Evolutionary conservation across 2,329 filamentous ascomycete genomes (phyloP), one percentile per base, ranked within the genome.

Genomic region (Simplicillium sp.): DNA sequence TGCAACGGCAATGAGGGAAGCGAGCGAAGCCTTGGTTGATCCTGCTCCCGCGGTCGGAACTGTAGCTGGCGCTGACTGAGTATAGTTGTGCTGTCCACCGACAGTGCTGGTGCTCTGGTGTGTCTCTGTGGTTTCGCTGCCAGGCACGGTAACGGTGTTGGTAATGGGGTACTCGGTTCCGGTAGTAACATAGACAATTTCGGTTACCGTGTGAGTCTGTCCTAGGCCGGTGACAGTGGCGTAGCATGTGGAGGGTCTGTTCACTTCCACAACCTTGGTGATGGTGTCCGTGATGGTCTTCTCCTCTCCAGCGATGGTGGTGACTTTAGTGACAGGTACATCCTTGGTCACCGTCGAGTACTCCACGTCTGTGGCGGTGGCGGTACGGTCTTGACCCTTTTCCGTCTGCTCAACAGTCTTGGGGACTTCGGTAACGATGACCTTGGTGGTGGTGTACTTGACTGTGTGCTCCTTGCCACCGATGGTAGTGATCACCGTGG

Each of bases 261-360:
- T 53, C 25, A 55, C 52, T 37, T 55, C 50, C 13, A 59, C 39
- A 25, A 50, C 48, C 15, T 50, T 42, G 15, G 50, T 55, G 4
- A 50, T 51, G 1, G 52, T 58, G 36, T 55, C 51, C 7, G 52
- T 54, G n/a, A 44, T 43, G 34, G 49, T 54, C n/a, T 47, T 29
- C 7, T 49, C 47, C 41, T 55, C 42, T 2, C 54, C 51, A 11
- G 45, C 44, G 17, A 53, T 61, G 3, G 56, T 57, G 14, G 61
- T 63, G 6, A 60, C 64, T 4, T 57, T 48, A 3, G 62, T 62
- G 8, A 71, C 51, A 3, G 68, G 67, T 53, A 62, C 66, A 7
- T 70, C 54, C 13, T 71, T 36, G 50, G 62, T 60, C 33, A 67
- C 56, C n/a, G 68, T 71, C 5, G 66, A 65, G 50, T 64, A 62